Evolutionary conservation across 1,284 basidiomycete species (phyloP).

Genomic region (Testicularia cyperi): DNA sequence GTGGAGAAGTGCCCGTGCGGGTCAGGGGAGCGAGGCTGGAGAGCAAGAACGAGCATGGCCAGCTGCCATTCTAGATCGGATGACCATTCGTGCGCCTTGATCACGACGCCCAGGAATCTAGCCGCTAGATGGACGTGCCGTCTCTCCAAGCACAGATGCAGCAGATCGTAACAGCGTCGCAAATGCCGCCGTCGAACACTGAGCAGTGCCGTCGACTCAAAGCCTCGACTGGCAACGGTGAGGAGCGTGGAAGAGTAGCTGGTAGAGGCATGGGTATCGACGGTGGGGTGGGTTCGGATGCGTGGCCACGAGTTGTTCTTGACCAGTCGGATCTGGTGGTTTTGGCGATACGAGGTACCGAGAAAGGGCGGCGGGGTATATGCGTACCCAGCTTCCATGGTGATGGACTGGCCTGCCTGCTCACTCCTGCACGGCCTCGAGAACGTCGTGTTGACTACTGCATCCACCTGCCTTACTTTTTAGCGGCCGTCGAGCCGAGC

Average conservation of each 20-base stretch:
- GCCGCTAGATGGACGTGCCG: constrained; percentile 5
- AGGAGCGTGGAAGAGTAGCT: constrained; percentile 8
- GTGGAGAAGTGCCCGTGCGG: too few species aligned
- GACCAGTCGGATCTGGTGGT: constrained; percentile 19
- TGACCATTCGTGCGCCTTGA: constrained; percentile 23
- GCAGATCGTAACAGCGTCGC: constrained; percentile 12
- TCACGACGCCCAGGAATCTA: constrained; percentile 7
- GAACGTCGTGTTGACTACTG: too few species aligned
- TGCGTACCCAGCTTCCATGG: constrained; percentile 7
- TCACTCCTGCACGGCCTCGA: too few species aligned
- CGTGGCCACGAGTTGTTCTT: constrained; percentile 21
- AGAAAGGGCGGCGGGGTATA: constrained; percentile 15
- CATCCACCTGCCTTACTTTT: too few species aligned
- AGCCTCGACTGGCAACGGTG: neutral
- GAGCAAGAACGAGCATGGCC: neutral
- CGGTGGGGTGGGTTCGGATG: constrained; percentile 9
- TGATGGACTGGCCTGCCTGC: too few species aligned
- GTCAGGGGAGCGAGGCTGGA: too few species aligned
- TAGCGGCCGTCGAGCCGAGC: too few species aligned
- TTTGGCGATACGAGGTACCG: constrained; percentile 7
- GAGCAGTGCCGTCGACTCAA: constrained; percentile 2
- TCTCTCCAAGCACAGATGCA: constrained; percentile 10
- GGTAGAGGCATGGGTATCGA: constrained; percentile 8
- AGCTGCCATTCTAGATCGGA: constrained; percentile 4
- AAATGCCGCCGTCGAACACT: constrained; percentile 13